Evolutionary conservation across 331 rosid species (phyloP).

Genomic region (Pyracantha coccinea): DNA sequence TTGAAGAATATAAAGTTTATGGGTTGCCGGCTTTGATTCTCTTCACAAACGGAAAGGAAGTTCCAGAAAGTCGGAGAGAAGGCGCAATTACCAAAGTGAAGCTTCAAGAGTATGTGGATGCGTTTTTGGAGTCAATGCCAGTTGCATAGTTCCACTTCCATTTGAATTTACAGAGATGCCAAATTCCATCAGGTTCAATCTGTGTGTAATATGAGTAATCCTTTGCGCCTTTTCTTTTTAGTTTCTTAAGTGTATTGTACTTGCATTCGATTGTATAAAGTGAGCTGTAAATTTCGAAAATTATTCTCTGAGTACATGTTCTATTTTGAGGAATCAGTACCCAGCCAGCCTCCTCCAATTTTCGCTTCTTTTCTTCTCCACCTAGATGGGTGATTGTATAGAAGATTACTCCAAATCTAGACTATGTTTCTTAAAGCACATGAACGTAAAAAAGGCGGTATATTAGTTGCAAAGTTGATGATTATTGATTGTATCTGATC

Average conservation of each 20-base stretch:
- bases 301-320: background rate
- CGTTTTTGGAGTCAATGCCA: slow-evolving; percentile 53
- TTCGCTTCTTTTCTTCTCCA: background rate
- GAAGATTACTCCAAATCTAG: background rate
- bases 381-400: background rate
- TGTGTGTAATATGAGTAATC: background rate
- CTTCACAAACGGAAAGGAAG: slow-evolving; percentile 65
- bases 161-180: background rate
- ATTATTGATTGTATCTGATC: background rate
- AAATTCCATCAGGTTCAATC: background rate
- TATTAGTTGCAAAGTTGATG: background rate
- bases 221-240: background rate
- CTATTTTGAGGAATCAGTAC: background rate
- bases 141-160: slow-evolving; percentile 29
- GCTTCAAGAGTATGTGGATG: slow-evolving; percentile 61
- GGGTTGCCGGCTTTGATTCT: slow-evolving; percentile 74
- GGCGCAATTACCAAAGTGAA: slow-evolving; percentile 77
- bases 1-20: slow-evolving; percentile 66
- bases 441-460: background rate
- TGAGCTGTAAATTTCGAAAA: slow-evolving; percentile 1
- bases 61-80: slow-evolving; percentile 78
- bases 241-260: background rate
- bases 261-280: background rate
- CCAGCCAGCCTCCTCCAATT: background rate
- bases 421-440: background rate